These are phyloP conservation scores for Carex parvula DNA, from an alignment of 176 grass and related monocot genomes.

Conservation along the genomic window DNA sequence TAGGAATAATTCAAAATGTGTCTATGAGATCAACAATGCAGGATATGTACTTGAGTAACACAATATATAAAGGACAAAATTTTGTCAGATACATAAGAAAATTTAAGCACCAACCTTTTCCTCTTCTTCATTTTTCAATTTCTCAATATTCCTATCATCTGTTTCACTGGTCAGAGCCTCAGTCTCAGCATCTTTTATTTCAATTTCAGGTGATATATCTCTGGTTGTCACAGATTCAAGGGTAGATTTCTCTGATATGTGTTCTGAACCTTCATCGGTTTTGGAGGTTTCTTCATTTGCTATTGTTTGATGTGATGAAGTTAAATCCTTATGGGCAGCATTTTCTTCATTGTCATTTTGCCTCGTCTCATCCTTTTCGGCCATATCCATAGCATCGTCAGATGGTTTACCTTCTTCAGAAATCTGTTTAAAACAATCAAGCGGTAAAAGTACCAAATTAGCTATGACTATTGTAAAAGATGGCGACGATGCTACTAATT, in stretches of 20 bases:
- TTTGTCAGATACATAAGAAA: background rate
- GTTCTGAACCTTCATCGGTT: background rate
- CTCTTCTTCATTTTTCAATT: background rate
- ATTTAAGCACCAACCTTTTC: background rate
- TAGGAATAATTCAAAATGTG: background rate
- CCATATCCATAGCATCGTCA: background rate
- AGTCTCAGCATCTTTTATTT: background rate
- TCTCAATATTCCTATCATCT: background rate
- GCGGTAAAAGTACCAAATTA: background rate
- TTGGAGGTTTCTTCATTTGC: background rate
- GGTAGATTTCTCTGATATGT: background rate
- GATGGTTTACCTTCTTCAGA: background rate
- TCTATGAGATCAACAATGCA: background rate
- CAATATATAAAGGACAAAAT: background rate
- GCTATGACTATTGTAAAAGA: background rate
- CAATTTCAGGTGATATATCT: background rate
- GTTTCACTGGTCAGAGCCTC: background rate
- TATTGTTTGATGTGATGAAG: background rate
- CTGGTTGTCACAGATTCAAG: background rate
- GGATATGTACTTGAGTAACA: background rate
- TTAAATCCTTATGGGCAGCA: background rate
- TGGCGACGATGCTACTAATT: too few relatives aligned
- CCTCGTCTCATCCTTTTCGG: background rate
- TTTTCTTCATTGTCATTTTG: conserved; percentile 10
- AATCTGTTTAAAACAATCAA: background rate